Conservation (phyloP, 2,329 filamentous ascomycete genomes). For the Rhinocladiella similis region DNA sequence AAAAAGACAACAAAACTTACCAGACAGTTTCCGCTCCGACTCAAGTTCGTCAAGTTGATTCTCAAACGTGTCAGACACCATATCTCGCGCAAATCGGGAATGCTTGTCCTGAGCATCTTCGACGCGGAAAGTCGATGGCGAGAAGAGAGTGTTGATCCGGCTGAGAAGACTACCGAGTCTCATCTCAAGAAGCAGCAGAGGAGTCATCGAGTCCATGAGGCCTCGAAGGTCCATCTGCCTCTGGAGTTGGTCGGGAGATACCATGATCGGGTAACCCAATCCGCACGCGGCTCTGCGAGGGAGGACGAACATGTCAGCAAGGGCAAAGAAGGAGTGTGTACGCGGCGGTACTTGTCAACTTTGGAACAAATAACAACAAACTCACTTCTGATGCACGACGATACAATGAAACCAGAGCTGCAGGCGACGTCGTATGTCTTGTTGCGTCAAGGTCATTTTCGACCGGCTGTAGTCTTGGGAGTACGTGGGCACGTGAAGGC, state of each 20-base stretch:
- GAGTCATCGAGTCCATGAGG: slow-evolving; percentile 34
- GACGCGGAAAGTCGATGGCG: not conserved
- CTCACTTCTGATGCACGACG: slow-evolving; percentile 40
- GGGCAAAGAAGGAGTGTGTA: not conserved
- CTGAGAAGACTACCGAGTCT: slow-evolving; percentile 9
- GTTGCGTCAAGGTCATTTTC: slow-evolving; percentile 32
- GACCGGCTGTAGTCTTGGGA: slow-evolving; percentile 41
- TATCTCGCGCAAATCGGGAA: slow-evolving; percentile 38
- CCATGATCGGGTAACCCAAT: slow-evolving; percentile 4
- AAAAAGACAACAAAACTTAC: not conserved
- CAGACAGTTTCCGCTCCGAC: slow-evolving; percentile 27
- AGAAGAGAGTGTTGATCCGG: not conserved
- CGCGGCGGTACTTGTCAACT: not conserved
- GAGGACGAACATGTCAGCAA: not conserved
- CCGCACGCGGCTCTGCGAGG: slow-evolving; percentile 35
- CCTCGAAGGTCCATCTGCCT: slow-evolving; percentile 24
- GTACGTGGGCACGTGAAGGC: slow-evolving; percentile 42
- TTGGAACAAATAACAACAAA: no score
- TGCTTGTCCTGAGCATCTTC: slow-evolving; percentile 35
- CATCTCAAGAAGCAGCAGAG: slow-evolving; percentile 35
- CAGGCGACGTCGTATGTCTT: slow-evolving; percentile 36
- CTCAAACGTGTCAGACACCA: slow-evolving; percentile 38
- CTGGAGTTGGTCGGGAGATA: slow-evolving; percentile 3
- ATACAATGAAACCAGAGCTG: slow-evolving; percentile 42
- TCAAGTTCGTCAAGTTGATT: slow-evolving; percentile 37